phyloP scores from a whole-genome alignment of 1,139 yeast species.

The Pichia terricola region DNA sequence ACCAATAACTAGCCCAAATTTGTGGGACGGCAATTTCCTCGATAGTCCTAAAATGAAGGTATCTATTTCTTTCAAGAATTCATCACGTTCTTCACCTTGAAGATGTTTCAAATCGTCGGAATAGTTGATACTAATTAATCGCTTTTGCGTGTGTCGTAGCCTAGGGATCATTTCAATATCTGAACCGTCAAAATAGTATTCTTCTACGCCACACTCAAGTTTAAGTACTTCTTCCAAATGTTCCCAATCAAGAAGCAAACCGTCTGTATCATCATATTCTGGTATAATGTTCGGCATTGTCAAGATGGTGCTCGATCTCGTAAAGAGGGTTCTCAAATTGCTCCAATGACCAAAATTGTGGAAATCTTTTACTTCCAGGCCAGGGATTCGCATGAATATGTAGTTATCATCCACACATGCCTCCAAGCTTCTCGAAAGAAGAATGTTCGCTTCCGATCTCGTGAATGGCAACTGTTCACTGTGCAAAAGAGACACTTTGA shows the following conservation, averaged over 20 bases:
- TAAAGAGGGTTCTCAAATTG: constrained; percentile 43
- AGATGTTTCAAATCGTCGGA: constrained; percentile 8
- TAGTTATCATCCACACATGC: constrained; percentile 66
- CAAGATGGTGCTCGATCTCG: constrained; percentile 54
- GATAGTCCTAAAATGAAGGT: constrained; percentile 37
- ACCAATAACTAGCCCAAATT: neutral
- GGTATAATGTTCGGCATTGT: constrained; percentile 43
- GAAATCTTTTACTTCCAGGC: constrained; percentile 51
- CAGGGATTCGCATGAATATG: constrained; percentile 62
- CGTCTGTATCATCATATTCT: neutral
- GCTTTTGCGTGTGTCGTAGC: constrained; percentile 50
- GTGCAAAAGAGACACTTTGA: constrained; percentile 26
- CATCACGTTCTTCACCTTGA: constrained; percentile 17
- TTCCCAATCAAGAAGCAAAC: constrained; percentile 30
- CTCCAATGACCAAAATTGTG: constrained; percentile 40
- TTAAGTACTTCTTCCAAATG: constrained; percentile 34
- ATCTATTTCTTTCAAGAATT: constrained; percentile 36
- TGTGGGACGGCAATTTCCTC: constrained; percentile 44
- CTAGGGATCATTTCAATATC: constrained; percentile 37
- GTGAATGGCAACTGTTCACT: constrained; percentile 28
- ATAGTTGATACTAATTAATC: constrained; percentile 50
- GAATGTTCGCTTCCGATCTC: constrained; percentile 32
- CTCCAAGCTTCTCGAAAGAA: constrained; percentile 41
- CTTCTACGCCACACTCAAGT: constrained; percentile 40
- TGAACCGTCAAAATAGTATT: constrained; percentile 30